Conservation (phyloP, 345 rosid genomes). For the Gossypioides kirkii region DNA sequence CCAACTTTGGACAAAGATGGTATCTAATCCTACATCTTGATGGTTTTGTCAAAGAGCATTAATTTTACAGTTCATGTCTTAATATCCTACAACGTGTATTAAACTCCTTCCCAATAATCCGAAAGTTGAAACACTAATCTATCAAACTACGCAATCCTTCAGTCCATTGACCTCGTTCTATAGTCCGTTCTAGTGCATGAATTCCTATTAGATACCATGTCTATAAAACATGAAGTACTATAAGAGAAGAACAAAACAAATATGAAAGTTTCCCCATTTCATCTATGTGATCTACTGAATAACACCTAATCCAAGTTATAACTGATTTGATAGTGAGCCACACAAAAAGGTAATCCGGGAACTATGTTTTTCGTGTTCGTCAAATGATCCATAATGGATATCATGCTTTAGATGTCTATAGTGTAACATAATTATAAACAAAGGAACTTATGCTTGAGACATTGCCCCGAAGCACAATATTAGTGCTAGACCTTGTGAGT, state of each 20-base stretch:
- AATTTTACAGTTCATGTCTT: too few relatives aligned
- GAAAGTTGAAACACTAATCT: neutral
- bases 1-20: neutral
- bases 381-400: neutral
- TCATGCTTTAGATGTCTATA: neutral
- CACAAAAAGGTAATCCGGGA: neutral
- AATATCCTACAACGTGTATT: neutral
- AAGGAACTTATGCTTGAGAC: neutral
- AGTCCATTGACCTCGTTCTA: neutral
- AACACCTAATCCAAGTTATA: neutral
- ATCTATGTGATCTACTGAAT: neutral
- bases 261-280: neutral
- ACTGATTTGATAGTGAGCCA: neutral
- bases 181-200: neutral
- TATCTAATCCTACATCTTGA: too few relatives aligned
- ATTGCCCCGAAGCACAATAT: neutral
- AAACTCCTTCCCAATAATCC: neutral
- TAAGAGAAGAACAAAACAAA: neutral
- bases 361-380: neutral
- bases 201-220: neutral
- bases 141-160: neutral
- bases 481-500: neutral
- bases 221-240: neutral
- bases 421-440: neutral
- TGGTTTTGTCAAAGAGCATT: too few relatives aligned